Evolutionary conservation across 495 filamentous ascomycete genomes (phyloP), one percentile per base, ranked within the genome.

Genomic region (Chaetomium tenue): DNA sequence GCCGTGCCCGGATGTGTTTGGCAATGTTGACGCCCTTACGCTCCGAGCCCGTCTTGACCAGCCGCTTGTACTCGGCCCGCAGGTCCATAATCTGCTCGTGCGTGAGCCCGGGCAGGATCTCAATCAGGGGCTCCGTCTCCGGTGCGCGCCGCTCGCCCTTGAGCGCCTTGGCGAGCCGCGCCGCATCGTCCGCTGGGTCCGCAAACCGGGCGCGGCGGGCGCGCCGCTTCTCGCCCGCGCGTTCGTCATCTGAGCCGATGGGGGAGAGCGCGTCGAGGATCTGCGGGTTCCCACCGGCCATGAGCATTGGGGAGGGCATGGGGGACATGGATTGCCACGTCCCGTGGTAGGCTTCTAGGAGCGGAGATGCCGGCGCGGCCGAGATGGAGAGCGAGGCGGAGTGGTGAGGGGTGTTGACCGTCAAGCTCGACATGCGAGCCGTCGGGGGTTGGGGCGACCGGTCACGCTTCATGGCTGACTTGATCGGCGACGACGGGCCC

Each of bases 301-400:
- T 76, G 30, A 85, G 75, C 40, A 83, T 78, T 0, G 93, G 90
- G 0, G 90, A 92, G 0, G 93, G 93, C 91, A 96, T 94, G 2
- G 94, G 93, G 2, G 93, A 96, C 68, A 97, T 91, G 58, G 89
- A 90, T 75, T 98, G 94, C 71, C 95, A 98, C 1, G 92, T 96
- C 8, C 94, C 94, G 63, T 87, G 88, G 76, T 98, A 98, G 1
- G 94, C 89, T 76, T 97, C 94, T 15, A 97, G 83, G 20, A 97
- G 80, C 0, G 94, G 94, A 63, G 90, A 94, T 11, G 87, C 84
- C 2, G 91, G 90, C 12, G 89, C 84, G 9, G 88, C 82, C 47
- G 79, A 72, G 18, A 84, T 74, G 50, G 76, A 80, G 40, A 81
- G 30, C 3, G 64, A 66, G 18, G 74, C 68, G 8, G 77, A 74